Percentiles rank a stretch among this genome's conserved stretches.
These are phyloP conservation scores for Ceratocystis diversiconidia DNA, from an alignment of 2,329 filamentous ascomycete genomes.

Conservation along the genomic window DNA sequence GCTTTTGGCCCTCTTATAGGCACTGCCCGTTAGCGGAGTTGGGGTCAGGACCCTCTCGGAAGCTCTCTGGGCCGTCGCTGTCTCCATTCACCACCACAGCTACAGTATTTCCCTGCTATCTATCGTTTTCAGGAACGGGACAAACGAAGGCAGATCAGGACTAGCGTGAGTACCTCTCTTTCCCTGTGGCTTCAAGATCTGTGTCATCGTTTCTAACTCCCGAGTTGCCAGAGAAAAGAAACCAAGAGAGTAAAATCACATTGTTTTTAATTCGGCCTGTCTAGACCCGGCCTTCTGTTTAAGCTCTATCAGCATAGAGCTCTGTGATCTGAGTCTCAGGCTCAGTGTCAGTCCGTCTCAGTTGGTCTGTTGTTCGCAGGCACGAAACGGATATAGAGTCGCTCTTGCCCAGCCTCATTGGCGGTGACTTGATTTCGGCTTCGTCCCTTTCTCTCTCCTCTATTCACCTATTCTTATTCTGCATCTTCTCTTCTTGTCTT, in stretches of 20 bases:
- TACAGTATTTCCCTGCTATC: neutral
- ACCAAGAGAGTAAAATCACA: neutral
- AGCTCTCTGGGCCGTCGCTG: neutral
- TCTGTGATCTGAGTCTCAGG: neutral
- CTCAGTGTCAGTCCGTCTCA: neutral
- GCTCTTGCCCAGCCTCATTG: conserved; percentile 23
- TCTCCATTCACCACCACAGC: neutral
- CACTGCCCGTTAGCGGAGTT: neutral
- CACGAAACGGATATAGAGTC: conserved; percentile 7
- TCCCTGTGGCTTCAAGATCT: neutral
- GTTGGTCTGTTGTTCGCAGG: neutral
- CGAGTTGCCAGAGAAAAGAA: neutral
- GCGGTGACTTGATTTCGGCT: conserved; percentile 24
- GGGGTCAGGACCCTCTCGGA: neutral
- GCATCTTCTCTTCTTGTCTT: conserved; percentile 22
- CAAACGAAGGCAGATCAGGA: neutral
- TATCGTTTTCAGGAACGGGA: neutral
- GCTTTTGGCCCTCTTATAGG: neutral
- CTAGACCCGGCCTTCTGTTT: neutral
- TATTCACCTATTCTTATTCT: conserved; percentile 21
- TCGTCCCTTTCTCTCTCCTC: conserved; percentile 23
- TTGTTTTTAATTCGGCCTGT: neutral
- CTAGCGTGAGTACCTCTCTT: neutral
- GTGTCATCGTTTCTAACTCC: neutral
- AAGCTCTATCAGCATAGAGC: neutral